phyloP scores from a whole-genome alignment of 371 early-diverging fungal genomes.

The Lichtheimia ramosa region DNA sequence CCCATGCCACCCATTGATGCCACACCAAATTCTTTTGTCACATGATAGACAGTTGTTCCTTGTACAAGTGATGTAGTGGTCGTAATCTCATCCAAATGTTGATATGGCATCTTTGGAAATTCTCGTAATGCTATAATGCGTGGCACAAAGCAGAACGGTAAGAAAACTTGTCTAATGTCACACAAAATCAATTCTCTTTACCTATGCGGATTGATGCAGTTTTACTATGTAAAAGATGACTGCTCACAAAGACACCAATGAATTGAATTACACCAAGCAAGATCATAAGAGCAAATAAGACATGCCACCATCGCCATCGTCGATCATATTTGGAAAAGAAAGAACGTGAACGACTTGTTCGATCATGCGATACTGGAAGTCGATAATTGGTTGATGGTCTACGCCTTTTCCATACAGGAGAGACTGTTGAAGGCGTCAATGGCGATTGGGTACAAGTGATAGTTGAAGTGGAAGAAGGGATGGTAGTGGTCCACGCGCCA shows the following conservation, averaged over 20 bases:
- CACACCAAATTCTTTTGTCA: conserved; percentile 59
- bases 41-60: conserved; percentile 54
- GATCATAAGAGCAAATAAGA: conserved; percentile 32
- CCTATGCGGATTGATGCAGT: conserved; percentile 53
- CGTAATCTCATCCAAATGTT: conserved; percentile 44
- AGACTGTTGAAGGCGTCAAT: neutral
- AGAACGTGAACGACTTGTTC: neutral
- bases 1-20: conserved; percentile 62
- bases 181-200: conserved; percentile 26
- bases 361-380: conserved; percentile 5
- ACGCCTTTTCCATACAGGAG: conserved; percentile 3
- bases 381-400: conserved; percentile 1
- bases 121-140: conserved; percentile 27
- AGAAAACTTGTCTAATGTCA: conserved; percentile 15
- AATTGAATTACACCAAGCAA: conserved; percentile 42
- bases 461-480: conserved; percentile 1
- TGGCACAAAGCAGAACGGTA: conserved; percentile 1
- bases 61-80: conserved; percentile 18
- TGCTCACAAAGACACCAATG: conserved; percentile 35
- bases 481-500: neutral
- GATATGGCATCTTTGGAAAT: conserved; percentile 54
- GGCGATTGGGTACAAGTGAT: conserved; percentile 1
- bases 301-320: conserved; percentile 62
- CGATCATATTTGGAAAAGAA: conserved; percentile 18
- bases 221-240: conserved; percentile 35